phyloP scores from a whole-genome alignment of 768 basidiomycete genomes.

The Pholiota conissans region DNA sequence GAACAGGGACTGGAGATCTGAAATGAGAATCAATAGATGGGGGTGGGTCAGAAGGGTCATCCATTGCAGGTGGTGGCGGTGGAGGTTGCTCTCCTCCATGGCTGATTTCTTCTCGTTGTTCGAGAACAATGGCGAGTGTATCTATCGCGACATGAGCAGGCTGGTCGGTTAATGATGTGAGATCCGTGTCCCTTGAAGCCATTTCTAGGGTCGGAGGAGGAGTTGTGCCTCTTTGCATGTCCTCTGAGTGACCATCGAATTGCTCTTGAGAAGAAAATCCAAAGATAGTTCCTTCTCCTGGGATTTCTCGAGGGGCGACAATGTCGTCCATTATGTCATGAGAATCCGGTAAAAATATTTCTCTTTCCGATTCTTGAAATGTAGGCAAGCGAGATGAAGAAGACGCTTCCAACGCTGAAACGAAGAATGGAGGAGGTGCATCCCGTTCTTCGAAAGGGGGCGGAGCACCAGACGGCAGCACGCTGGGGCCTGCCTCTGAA shows the following conservation, averaged over 20 bases:
- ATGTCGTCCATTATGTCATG: conserved; percentile 36
- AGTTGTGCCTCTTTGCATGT: conserved; percentile 59
- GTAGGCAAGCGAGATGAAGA: conserved; percentile 64
- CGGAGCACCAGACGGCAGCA: conserved; percentile 60
- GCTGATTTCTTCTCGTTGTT: conserved; percentile 43
- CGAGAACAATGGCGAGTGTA: conserved; percentile 58
- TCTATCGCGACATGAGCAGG: conserved; percentile 52
- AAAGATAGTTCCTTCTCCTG: conserved; percentile 77
- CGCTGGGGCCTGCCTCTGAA: conserved; percentile 77
- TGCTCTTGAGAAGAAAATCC: conserved; percentile 72
- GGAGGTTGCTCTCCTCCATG: conserved; percentile 38
- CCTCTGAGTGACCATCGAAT: conserved; percentile 80
- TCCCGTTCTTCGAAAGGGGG: conserved; percentile 87
- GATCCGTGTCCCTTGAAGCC: conserved; percentile 68
- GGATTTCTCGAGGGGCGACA: conserved; percentile 37
- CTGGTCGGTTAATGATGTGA: conserved; percentile 64
- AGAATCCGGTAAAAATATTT: conserved; percentile 64
- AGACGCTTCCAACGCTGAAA: conserved; percentile 54
- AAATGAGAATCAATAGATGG: conserved; percentile 87
- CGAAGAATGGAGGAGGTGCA: conserved; percentile 73
- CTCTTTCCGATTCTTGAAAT: conserved; percentile 79
- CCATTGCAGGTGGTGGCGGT: conserved; percentile 81
- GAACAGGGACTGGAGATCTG: conserved; percentile 44
- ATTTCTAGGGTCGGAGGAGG: conserved; percentile 80
- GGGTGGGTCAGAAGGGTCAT: conserved; percentile 87